Percentiles rank a stretch among this genome's conserved stretches.
phyloP scores from a whole-genome alignment of 768 basidiomycete genomes.

The Floccularia luteovirens region DNA sequence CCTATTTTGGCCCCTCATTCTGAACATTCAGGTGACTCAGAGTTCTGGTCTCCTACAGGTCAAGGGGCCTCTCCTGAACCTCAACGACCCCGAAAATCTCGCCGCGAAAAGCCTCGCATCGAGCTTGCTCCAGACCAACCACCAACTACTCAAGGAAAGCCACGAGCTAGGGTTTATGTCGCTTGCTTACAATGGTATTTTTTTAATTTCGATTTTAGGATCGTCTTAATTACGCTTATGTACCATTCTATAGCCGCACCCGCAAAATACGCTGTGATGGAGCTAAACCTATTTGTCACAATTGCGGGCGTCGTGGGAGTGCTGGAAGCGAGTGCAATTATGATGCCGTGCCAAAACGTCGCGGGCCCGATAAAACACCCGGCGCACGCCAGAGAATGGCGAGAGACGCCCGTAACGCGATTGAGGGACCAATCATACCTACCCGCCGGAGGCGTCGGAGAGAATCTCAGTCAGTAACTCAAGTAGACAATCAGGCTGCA shows the following conservation, averaged over 20 bases:
- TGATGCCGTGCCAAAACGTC: constrained; percentile 65
- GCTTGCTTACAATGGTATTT: constrained; percentile 71
- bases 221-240: constrained; percentile 4
- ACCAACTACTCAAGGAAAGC: constrained; percentile 75
- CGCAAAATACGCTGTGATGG: constrained; percentile 83
- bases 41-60: constrained; percentile 10
- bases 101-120: constrained; percentile 52
- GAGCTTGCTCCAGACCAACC: constrained; percentile 72
- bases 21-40: constrained; percentile 15
- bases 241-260: constrained; percentile 41
- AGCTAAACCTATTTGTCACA: constrained; percentile 68
- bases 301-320: constrained; percentile 50
- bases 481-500: background rate
- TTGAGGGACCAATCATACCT: constrained; percentile 15
- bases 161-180: constrained; percentile 66
- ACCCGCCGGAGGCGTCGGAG: constrained; percentile 29
- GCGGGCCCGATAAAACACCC: constrained; percentile 76
- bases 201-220: constrained; percentile 11
- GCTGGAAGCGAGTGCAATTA: constrained; percentile 49
- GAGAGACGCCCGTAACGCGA: constrained; percentile 28
- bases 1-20: constrained; percentile 11
- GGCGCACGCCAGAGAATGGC: constrained; percentile 66
- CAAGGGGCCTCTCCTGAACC: constrained; percentile 5
- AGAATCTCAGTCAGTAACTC: constrained; percentile 2
- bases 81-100: constrained; percentile 28